Evolutionary conservation across 2,329 filamentous ascomycete species (phyloP).

Genomic region (Lachnellula willkommii): DNA sequence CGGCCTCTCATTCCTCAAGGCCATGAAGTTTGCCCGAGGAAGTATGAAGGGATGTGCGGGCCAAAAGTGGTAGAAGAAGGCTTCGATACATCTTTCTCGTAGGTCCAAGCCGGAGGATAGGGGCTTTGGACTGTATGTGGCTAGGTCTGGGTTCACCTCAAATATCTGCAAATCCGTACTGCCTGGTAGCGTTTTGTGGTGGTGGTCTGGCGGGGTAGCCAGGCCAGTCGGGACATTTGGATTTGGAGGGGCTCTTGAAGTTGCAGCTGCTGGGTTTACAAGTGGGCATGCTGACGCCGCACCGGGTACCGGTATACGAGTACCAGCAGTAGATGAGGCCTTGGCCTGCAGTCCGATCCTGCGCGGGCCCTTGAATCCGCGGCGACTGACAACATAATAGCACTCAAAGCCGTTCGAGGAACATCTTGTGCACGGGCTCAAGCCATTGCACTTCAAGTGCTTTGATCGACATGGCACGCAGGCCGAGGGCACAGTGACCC

Average conservation of each 20-base stretch:
- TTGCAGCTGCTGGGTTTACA: slow-evolving; percentile 18
- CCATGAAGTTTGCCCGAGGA: slow-evolving; percentile 15
- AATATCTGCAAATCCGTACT: slow-evolving; percentile 16
- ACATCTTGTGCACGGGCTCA: slow-evolving; percentile 64
- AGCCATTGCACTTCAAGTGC: slow-evolving; percentile 71
- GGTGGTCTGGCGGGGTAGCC: slow-evolving; percentile 26
- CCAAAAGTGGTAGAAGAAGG: slow-evolving; percentile 21
- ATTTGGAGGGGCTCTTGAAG: slow-evolving; percentile 16
- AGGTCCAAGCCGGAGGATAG: slow-evolving; percentile 21
- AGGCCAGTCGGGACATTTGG: slow-evolving; percentile 24
- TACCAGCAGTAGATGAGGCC: slow-evolving; percentile 16
- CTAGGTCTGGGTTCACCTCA: slow-evolving; percentile 25
- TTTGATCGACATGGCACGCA: slow-evolving; percentile 33
- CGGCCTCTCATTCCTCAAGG: slow-evolving; percentile 9
- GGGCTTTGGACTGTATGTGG: slow-evolving; percentile 21
- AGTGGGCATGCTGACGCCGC: slow-evolving; percentile 18
- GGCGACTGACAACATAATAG: slow-evolving; percentile 66
- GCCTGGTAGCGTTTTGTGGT: slow-evolving; percentile 18
- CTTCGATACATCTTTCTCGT: slow-evolving; percentile 18
- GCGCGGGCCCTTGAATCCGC: slow-evolving; percentile 66
- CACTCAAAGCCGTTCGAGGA: slow-evolving; percentile 54
- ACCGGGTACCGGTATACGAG: slow-evolving; percentile 12
- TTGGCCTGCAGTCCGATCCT: slow-evolving; percentile 37
- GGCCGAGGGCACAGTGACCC: slow-evolving; percentile 15
- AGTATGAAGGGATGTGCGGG: slow-evolving; percentile 19